Percentiles rank a stretch among this genome's conserved stretches.
phyloP scores from a whole-genome alignment of 2,329 filamentous ascomycete species.

The Lachnellula occidentalis region DNA sequence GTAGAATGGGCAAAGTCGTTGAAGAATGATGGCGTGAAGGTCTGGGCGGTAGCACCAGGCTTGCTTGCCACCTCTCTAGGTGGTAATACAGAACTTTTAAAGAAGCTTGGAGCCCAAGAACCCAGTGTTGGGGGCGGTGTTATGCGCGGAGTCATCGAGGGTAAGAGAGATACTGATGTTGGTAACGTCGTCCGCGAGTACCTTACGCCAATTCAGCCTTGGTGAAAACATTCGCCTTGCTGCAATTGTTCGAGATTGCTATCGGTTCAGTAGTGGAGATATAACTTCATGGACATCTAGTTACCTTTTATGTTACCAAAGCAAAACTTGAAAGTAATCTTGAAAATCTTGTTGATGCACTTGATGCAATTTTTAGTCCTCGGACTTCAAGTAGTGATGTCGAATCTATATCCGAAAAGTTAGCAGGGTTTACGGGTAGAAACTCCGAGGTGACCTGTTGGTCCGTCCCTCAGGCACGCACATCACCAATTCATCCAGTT shows the following conservation, averaged over 20 bases:
- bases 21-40: constrained; percentile 43
- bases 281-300: too few species aligned
- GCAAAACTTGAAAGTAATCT: too few species aligned
- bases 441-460: too few species aligned
- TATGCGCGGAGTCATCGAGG: constrained; percentile 36
- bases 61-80: constrained; percentile 42
- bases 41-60: constrained; percentile 42
- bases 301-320: too few species aligned
- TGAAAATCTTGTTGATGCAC: too few species aligned
- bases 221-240: neutral
- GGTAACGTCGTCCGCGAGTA: constrained; percentile 32
- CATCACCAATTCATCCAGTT: too few species aligned
- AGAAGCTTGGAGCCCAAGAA: constrained; percentile 30
- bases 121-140: constrained; percentile 34
- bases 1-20: constrained; percentile 38
- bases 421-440: too few species aligned
- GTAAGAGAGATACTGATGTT: constrained; percentile 35
- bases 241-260: neutral
- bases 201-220: neutral
- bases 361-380: too few species aligned
- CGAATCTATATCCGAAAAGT: too few species aligned
- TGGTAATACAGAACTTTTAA: constrained; percentile 19
- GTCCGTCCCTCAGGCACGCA: too few species aligned
- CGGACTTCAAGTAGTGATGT: too few species aligned
- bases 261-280: too few species aligned